phyloP scores from a whole-genome alignment of 2,329 filamentous ascomycete species.

The Aspergillus latus region DNA sequence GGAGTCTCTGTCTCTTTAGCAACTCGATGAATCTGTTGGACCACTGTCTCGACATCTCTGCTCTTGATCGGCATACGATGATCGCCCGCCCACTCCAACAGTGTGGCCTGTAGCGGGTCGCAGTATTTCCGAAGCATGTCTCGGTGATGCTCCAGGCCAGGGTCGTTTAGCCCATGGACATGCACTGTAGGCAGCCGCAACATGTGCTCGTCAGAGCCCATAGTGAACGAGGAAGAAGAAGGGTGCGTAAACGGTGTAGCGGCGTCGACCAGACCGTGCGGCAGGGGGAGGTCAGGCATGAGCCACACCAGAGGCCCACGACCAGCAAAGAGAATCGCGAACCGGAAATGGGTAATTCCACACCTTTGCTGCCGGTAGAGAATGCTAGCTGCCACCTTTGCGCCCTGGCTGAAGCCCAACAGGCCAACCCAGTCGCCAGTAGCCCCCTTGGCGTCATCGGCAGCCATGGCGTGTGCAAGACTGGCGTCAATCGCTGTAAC shows the following conservation, averaged over 20 bases:
- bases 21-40: background rate
- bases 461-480: slow-evolving; percentile 42
- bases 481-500: slow-evolving; percentile 41
- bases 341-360: slow-evolving; percentile 51
- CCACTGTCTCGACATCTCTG: slow-evolving; percentile 54
- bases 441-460: slow-evolving; percentile 50
- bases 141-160: slow-evolving; percentile 21
- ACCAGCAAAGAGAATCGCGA: slow-evolving; percentile 63
- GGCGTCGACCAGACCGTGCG: background rate
- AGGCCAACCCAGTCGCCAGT: slow-evolving; percentile 60
- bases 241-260: background rate
- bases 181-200: slow-evolving; percentile 63
- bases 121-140: slow-evolving; percentile 51
- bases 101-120: slow-evolving; percentile 49
- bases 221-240: background rate
- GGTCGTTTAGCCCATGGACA: slow-evolving; percentile 64
- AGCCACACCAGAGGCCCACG: slow-evolving; percentile 57
- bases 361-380: slow-evolving; percentile 58
- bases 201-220: background rate
- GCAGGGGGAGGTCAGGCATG: slow-evolving; percentile 39
- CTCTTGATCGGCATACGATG: slow-evolving; percentile 70
- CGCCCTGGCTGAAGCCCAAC: slow-evolving; percentile 67
- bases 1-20: background rate
- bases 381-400: slow-evolving; percentile 60
- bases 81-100: slow-evolving; percentile 69